Conservation (phyloP, 2,329 filamentous ascomycete species). For the Diaporthe citriasiana region DNA sequence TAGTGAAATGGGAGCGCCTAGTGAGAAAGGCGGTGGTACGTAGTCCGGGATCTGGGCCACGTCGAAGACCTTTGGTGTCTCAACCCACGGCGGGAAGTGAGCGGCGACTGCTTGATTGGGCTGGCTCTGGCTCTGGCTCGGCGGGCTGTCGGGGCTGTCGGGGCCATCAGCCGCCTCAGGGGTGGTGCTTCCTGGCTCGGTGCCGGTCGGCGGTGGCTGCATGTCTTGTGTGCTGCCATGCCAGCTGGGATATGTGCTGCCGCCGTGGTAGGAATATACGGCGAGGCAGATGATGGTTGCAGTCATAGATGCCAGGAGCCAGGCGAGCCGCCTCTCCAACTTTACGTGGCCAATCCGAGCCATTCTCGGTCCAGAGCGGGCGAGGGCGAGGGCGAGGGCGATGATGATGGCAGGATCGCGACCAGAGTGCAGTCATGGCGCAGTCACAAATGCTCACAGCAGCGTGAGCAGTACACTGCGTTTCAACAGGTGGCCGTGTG, state of each 20-base stretch:
- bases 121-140: neutral
- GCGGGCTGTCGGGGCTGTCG: neutral
- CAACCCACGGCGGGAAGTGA: conserved; percentile 30
- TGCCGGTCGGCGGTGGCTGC: neutral
- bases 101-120: neutral
- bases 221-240: neutral
- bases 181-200: neutral
- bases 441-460: neutral
- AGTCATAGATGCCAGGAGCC: conserved; percentile 18
- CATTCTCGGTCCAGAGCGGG: conserved; percentile 8
- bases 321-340: conserved; percentile 27
- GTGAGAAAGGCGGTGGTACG: neutral
- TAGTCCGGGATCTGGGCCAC: neutral
- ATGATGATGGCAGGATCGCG: neutral
- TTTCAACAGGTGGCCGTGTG: neutral
- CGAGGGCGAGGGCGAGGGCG: neutral
- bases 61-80: conserved; percentile 36
- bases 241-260: neutral
- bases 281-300: conserved; percentile 25
- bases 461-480: neutral
- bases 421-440: neutral
- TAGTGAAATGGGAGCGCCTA: conserved; percentile 20
- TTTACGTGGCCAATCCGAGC: conserved; percentile 9
- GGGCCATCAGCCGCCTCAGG: neutral
- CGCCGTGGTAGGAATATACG: conserved; percentile 13